A percentile compares a stretch with the other conserved stretches of the same genome.
Conservation (phyloP, 768 basidiomycete genomes). For the Cystobasidium onofrii region DNA sequence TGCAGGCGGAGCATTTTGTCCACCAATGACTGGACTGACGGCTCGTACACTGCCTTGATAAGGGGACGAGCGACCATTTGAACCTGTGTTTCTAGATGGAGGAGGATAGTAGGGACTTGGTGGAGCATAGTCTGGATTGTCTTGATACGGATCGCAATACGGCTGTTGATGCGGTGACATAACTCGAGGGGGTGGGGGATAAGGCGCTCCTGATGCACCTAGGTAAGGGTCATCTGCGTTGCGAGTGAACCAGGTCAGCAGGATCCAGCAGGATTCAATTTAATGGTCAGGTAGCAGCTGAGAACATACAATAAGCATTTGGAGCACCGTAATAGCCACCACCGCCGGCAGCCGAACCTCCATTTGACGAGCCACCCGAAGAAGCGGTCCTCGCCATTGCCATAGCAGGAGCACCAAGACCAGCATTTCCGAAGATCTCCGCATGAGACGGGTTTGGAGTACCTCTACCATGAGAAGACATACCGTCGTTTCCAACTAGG, state of each 20-base stretch:
- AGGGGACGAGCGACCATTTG: neutral
- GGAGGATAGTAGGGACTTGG: constrained; percentile 15
- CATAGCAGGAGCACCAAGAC: neutral
- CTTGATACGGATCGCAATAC: constrained; percentile 24
- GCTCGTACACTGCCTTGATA: neutral
- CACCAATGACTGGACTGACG: neutral
- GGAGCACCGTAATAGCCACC: neutral
- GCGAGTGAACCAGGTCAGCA: neutral
- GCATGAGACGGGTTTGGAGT: neutral
- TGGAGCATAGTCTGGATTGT: constrained; percentile 10
- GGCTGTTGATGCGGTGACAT: constrained; percentile 12
- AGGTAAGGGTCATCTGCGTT: constrained; percentile 37
- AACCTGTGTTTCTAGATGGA: neutral
- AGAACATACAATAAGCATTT: constrained; percentile 28
- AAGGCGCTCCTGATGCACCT: constrained; percentile 27
- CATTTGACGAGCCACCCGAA: constrained; percentile 17
- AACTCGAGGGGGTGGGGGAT: constrained; percentile 12
- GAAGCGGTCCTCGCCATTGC: constrained; percentile 9
- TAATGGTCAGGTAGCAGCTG: neutral
- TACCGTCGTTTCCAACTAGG: constrained; percentile 1
- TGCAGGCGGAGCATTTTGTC: neutral
- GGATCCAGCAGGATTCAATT: neutral
- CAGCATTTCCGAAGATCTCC: neutral
- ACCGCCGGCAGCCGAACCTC: constrained; percentile 28
- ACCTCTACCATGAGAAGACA: constrained; percentile 11